Conservation (phyloP, 2,329 filamentous ascomycete genomes). For the Ophiocordyceps polyrhachis-furcata region DNA sequence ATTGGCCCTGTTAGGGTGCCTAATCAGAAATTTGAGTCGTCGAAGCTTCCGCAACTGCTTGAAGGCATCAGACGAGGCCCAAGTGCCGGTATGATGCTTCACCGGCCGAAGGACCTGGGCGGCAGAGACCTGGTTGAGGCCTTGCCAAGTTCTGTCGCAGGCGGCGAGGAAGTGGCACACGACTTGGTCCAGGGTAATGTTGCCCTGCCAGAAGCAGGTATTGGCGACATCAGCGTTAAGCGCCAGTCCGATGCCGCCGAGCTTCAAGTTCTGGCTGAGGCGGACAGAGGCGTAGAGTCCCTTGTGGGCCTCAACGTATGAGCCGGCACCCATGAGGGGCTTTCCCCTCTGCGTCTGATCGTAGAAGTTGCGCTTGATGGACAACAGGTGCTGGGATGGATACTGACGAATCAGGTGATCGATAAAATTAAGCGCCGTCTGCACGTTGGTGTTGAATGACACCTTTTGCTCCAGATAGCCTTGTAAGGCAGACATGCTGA, state of each 20-base stretch:
- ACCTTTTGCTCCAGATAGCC: constrained; percentile 44
- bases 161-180: constrained; percentile 15
- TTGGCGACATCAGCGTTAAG: constrained; percentile 88
- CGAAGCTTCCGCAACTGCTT: constrained; percentile 32
- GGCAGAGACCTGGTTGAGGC: constrained; percentile 10
- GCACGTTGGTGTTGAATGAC: constrained; percentile 44
- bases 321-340: constrained; percentile 32
- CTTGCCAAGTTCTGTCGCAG: constrained; percentile 11
- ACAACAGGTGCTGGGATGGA: constrained; percentile 47
- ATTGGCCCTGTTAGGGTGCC: constrained; percentile 26
- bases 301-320: constrained; percentile 60
- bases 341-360: constrained; percentile 26
- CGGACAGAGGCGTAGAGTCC: constrained; percentile 78
- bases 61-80: constrained; percentile 30
- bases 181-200: constrained; percentile 20
- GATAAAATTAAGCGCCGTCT: constrained; percentile 75
- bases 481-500: constrained; percentile 48
- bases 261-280: constrained; percentile 36
- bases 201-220: constrained; percentile 59
- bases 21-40: constrained; percentile 36
- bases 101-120: constrained; percentile 17
- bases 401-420: constrained; percentile 73
- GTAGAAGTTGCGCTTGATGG: constrained; percentile 76
- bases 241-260: constrained; percentile 43
- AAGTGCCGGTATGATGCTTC: constrained; percentile 7